A percentile compares a stretch with the other conserved stretches of the same genome.
phyloP scores from a whole-genome alignment of 2,329 filamentous ascomycete species.

The Stemphylium vesicarium region DNA sequence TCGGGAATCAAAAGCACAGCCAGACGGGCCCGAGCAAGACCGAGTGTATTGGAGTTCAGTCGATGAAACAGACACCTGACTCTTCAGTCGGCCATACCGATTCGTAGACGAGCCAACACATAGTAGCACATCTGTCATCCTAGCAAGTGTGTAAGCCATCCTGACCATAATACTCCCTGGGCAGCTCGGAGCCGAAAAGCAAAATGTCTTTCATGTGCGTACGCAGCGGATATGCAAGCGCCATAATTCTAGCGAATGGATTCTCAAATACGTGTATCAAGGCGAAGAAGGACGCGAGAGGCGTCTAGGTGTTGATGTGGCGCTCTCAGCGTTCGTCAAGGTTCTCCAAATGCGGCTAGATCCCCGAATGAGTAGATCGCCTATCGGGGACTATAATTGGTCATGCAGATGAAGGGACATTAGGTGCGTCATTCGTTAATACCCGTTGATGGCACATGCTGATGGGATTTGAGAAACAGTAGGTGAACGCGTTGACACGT shows the following conservation, averaged over 20 bases:
- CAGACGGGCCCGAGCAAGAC: conserved; percentile 30
- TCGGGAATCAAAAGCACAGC: conserved; percentile 11
- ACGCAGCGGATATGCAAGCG: conserved; percentile 25
- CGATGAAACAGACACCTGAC: conserved; percentile 16
- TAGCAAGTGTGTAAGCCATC: conserved; percentile 18
- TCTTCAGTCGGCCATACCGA: conserved; percentile 9
- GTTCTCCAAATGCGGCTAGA: conserved; percentile 31
- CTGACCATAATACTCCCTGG: conserved; percentile 25
- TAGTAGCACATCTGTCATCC: conserved; percentile 14
- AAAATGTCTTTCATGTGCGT: conserved; percentile 25
- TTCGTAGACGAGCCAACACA: conserved; percentile 11
- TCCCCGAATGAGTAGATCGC: conserved; percentile 26
- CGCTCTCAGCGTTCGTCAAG: conserved; percentile 41
- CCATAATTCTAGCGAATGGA: conserved; percentile 18
- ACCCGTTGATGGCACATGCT: conserved; percentile 33
- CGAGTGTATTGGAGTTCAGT: conserved; percentile 15
- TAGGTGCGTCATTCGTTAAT: conserved; percentile 12
- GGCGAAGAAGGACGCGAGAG: conserved; percentile 30
- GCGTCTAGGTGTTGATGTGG: conserved; percentile 29
- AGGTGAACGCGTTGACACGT: conserved; percentile 18
- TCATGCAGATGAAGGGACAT: conserved; percentile 9
- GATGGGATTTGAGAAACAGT: conserved; percentile 31
- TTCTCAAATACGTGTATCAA: conserved; percentile 11
- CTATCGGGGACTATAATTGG: conserved; percentile 36
- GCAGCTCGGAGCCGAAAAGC: conserved; percentile 22